Evolutionary conservation across 2,329 filamentous ascomycete species (phyloP), one percentile per base, ranked within the genome.

Genomic region (Bertia moriformis): DNA sequence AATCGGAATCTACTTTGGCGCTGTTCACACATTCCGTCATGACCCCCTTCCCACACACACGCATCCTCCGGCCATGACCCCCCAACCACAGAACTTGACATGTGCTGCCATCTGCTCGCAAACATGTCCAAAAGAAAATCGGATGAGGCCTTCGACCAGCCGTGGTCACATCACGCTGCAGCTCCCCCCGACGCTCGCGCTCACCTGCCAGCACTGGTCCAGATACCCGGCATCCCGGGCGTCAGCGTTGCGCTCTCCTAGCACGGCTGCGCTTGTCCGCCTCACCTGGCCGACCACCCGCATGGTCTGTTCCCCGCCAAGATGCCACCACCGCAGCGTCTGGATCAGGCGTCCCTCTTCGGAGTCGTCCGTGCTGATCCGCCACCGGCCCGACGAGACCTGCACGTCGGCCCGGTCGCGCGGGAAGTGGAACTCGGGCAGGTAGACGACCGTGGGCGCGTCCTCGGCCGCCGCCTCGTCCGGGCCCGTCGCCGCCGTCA

Each of bases 371-470:
- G 66, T 71, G 47, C 75, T 77, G 43, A 96, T 85, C 48, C 81
- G 78, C 88, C 88, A 98, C 53, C 89, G 91, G 4, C 93, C 93
- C 1, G 82, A 83, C 38, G 75, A 85, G 19, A 87, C 82, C 40
- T 81, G 71, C 3, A 98, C 77, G 1, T 68, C 69, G 29, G 78
- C 83, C 35, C 73, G 66, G 37, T 80, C 73, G 39, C 76, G 73
- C 1, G 89, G 88, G 55, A 93, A 98, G 59, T 98, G 91, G 52
- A 84, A 95, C 41, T 88, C 84, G 0, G 91, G 91, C 2, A 98
- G 65, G 56, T 84, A 93, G 5, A 96, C 68, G 35, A 86, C 71
- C 0, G 89, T 96, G 0, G 87, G 86, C 1, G 65, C 62, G 1
- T 80, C 72, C 29, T 83, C 69, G 3, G 64, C 54, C 3, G 72